Evolutionary conservation across 768 basidiomycete genomes (phyloP), one percentile per base, ranked within the genome.

Genomic region (Terana coerulea): DNA sequence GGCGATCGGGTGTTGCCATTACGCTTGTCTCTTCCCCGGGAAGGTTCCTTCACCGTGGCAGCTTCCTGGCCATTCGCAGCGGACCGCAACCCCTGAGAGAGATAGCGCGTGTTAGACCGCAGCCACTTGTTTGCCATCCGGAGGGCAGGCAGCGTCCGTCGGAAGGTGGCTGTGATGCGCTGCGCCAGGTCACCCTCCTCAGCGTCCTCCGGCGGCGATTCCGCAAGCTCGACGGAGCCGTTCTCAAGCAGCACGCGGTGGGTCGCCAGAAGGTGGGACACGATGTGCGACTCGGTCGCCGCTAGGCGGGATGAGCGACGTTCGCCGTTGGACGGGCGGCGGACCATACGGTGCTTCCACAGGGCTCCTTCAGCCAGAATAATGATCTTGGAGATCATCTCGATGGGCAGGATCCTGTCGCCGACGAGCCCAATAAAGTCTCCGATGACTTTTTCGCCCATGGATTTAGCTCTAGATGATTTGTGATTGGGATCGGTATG

Each of bases 101-200:
- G 63, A 57, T 90, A 89, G 53, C 79, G 80, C 58, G 81, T 68
- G 64, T 98, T 91, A 3, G 81, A 81, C 26, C 78, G 73, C 11
- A 98, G 65, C 97, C 97, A 99, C 64, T 93, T 95, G 61, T 84
- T 85, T 4, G 86, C 83, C 49, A 98, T 84, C 17, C 95, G 82
- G 29, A 98, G 71, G 5, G 91, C 86, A 4, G 94, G 94, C 5
- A 98, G 72, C 5, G 88, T 86, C 25, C 97, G 79, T 42, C 95
- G 77, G 54, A 98, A 87, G 11, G 80, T 77, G 1, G 94, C 94
- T 1, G 88, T 88, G 61, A 99, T 97, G 21, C 79, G 77, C 65
- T 88, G 85, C 4, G 88, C 89, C 11, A 92, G 73, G 62, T 85
- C 83, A 31, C 75, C 68, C 54, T 81, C 77, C 24, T 72, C 72